A percentile compares a stretch with the other conserved stretches of the same genome.
These are phyloP conservation scores for Groenewaldozyma salmanticensis DNA, from an alignment of 805 yeast genomes.

Conservation along the genomic window DNA sequence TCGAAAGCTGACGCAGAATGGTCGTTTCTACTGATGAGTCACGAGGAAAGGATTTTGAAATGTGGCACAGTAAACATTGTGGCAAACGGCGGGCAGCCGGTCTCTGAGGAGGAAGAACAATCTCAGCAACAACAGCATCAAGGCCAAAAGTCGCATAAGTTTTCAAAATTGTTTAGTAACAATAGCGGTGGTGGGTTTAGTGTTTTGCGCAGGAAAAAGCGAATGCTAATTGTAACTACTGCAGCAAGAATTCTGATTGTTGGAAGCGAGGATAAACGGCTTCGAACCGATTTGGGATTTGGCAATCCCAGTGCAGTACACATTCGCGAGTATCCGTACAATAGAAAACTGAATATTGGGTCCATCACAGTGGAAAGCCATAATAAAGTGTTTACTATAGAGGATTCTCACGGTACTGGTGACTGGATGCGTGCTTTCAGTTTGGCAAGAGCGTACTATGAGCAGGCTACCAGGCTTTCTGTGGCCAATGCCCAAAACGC, in stretches of 20 bases:
- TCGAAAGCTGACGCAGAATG: conserved; percentile 41
- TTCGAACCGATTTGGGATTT: conserved; percentile 25
- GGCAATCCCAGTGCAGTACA: conserved; percentile 27
- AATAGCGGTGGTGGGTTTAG: conserved; percentile 4
- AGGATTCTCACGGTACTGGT: conserved; percentile 23
- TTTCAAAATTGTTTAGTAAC: conserved; percentile 24
- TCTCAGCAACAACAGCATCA: too few relatives aligned
- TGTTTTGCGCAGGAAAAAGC: conserved; percentile 19
- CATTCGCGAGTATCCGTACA: conserved; percentile 26
- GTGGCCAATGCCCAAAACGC: conserved; percentile 25
- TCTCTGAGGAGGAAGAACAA: conserved; percentile 13
- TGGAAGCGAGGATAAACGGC: conserved; percentile 22
- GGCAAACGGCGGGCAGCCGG: conserved; percentile 5
- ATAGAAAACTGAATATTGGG: conserved; percentile 17
- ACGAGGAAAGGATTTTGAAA: conserved; percentile 39
- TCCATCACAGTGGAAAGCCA: conserved; percentile 26
- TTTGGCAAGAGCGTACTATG: conserved; percentile 21
- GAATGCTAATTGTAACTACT: conserved; percentile 28
- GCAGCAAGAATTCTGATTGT: conserved; percentile 26
- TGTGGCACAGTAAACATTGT: conserved; percentile 32
- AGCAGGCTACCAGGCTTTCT: conserved; percentile 19
- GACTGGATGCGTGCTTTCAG: conserved; percentile 28
- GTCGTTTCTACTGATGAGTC: conserved; percentile 32
- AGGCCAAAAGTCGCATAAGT: conserved; percentile 18
- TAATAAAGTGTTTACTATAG: conserved; percentile 25